Evolutionary conservation across 441 rosid species (phyloP), one percentile per base, ranked within the genome.

Genomic region (Brassica balearica): DNA sequence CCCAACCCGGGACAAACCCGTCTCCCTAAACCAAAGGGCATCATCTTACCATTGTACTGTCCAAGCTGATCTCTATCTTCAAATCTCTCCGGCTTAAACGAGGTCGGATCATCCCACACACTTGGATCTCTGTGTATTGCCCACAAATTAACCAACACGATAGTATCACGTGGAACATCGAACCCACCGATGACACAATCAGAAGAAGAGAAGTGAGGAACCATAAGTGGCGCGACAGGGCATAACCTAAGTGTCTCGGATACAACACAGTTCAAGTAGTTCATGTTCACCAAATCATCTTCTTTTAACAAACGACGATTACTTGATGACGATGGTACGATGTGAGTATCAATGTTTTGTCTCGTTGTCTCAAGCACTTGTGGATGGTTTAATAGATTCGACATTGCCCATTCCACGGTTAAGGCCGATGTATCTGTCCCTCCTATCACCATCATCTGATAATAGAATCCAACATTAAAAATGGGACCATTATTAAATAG

Each of bases 381-480:
- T 0, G 87, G 87, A 34, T 82, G 83, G 80, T 88, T 87, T n/a
- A 85, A 62, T 36, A 85, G 23, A 71, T 80, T 81, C n/a, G 87
- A 74, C 85, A 87, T 78, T 5, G 87, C 86, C 87, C 90, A 87
- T 73, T 88, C 90, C 67, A 88, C 27, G 0, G 86, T 87, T 43
- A 68, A 34, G 2, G 87, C 84, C 3, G 88, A 76, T 2, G 88
- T 83, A 70, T 86, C 89, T 11, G 84, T 77, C 4, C 85, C 91
- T 22, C 82, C 84, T 8, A 72, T 4, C 8, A 76, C 72, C 80
- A 80, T 70, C 74, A 80, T 71, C 83, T 79, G 70, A 41, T 6
- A 17, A 29, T 9, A 55, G 3, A 65, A 34, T n/a, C 6, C 36
- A 73, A 29, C 10, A 9, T 38, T 56, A 4, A 41, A 8, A 64